Percentiles rank a stretch among this genome's conserved stretches.
phyloP scores from a whole-genome alignment of 306 rosid species.

The Casuarina equisetifolia region DNA sequence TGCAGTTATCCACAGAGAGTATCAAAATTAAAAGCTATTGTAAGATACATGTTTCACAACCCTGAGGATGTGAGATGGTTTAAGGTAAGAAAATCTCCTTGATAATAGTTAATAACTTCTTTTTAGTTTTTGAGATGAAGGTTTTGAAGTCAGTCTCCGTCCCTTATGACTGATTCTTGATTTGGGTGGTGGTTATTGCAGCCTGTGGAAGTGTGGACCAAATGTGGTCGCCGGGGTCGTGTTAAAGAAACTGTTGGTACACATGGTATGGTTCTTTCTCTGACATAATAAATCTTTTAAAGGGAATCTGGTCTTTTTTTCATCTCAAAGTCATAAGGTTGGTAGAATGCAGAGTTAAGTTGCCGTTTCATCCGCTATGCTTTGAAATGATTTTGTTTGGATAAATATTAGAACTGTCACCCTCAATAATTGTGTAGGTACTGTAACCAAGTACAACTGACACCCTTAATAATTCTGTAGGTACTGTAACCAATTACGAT shows the following conservation, averaged over 20 bases:
- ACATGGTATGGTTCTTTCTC: conserved; percentile 62
- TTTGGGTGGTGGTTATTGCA: conserved; percentile 48
- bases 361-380: conserved; percentile 2
- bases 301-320: conserved; percentile 2
- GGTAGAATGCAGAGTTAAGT: conserved; percentile 7
- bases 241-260: conserved; percentile 95
- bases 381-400: neutral
- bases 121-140: conserved; percentile 10
- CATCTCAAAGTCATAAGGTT: conserved; percentile 7
- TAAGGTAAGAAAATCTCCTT: conserved; percentile 53
- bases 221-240: conserved; percentile 89
- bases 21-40: conserved; percentile 80
- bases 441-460: neutral
- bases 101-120: conserved; percentile 8
- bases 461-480: no score
- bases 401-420: neutral
- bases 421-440: neutral
- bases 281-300: neutral
- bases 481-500: neutral
- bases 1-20: conserved; percentile 98
- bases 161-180: conserved; percentile 16
- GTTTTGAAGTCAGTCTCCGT: neutral
- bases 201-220: conserved; percentile 92
- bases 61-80: conserved; percentile 98
- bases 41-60: conserved; percentile 80